Evolutionary conservation across 495 filamentous ascomycete species (phyloP).

Genomic region (Halenospora varia): DNA sequence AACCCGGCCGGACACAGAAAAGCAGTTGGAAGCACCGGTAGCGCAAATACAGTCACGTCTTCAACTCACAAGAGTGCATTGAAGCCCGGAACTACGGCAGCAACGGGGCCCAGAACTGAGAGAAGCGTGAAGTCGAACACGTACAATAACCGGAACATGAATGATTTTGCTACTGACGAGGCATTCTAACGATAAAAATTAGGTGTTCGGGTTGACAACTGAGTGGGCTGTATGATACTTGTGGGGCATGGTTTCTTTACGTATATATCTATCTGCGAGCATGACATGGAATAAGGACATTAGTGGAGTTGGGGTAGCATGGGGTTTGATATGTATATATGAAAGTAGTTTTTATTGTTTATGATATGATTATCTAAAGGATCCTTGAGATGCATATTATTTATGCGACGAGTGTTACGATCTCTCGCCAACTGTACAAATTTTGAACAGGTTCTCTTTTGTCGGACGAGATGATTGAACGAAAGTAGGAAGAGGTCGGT

Average conservation of each 20-base stretch:
- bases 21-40: background rate
- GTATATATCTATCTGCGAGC: background rate
- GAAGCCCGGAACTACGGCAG: background rate
- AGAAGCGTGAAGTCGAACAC: constrained; percentile 4
- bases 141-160: constrained; percentile 7
- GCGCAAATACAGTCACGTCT: background rate
- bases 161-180: background rate
- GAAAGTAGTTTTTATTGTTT: too few species aligned
- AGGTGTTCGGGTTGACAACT: background rate
- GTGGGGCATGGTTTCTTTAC: too few species aligned
- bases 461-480: too few species aligned
- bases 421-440: too few species aligned
- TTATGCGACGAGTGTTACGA: too few species aligned
- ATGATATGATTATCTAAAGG: too few species aligned
- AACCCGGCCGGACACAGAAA: background rate
- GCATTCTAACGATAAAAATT: constrained; percentile 6
- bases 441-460: too few species aligned
- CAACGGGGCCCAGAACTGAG: background rate
- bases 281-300: background rate
- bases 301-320: background rate
- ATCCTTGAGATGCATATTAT: too few species aligned
- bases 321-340: too few species aligned
- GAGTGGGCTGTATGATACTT: background rate
- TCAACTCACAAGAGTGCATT: background rate
- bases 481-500: too few species aligned